These are phyloP conservation scores for Phialemoniopsis sp. DNA, from an alignment of 2,329 filamentous ascomycete genomes.

Conservation along the genomic window DNA sequence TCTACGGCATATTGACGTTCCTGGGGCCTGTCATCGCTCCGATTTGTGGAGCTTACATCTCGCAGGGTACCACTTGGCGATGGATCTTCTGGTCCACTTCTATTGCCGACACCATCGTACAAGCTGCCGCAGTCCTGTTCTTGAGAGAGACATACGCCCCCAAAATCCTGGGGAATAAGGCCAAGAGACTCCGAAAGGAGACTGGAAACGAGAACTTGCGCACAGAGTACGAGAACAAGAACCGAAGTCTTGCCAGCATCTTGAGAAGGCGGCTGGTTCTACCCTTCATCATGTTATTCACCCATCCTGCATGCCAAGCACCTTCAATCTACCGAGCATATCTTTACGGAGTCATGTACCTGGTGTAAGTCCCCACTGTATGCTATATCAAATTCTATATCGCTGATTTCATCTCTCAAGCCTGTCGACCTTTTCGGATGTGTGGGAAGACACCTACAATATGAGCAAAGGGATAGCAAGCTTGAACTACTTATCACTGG, in stretches of 20 bases:
- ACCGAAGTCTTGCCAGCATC: constrained; percentile 14
- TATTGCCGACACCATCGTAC: constrained; percentile 31
- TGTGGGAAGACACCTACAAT: constrained; percentile 54
- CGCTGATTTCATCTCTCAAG: no score
- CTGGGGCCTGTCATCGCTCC: no score
- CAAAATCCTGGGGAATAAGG: constrained; percentile 25
- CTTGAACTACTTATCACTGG: constrained; percentile 56
- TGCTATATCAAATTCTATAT: constrained; percentile 62
- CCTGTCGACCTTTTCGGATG: constrained; percentile 55
- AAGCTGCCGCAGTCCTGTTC: constrained; percentile 20
- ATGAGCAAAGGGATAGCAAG: constrained; percentile 57
- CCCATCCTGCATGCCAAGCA: constrained; percentile 56
- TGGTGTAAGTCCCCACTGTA: constrained; percentile 55
- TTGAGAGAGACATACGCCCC: constrained; percentile 34
- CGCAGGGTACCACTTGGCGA: constrained; percentile 28
- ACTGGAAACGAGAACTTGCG: constrained; percentile 24
- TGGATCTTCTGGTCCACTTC: constrained; percentile 43
- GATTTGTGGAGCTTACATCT: constrained; percentile 34
- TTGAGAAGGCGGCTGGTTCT: constrained; percentile 48
- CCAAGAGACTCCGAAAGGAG: no score
- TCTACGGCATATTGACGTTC: no score
- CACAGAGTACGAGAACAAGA: constrained; percentile 20
- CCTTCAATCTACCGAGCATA: no score
- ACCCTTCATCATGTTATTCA: constrained; percentile 53
- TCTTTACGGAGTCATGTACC: constrained; percentile 48